Evolutionary conservation across 495 filamentous ascomycete genomes (phyloP).

Genomic region (Penicillium mononematosum): DNA sequence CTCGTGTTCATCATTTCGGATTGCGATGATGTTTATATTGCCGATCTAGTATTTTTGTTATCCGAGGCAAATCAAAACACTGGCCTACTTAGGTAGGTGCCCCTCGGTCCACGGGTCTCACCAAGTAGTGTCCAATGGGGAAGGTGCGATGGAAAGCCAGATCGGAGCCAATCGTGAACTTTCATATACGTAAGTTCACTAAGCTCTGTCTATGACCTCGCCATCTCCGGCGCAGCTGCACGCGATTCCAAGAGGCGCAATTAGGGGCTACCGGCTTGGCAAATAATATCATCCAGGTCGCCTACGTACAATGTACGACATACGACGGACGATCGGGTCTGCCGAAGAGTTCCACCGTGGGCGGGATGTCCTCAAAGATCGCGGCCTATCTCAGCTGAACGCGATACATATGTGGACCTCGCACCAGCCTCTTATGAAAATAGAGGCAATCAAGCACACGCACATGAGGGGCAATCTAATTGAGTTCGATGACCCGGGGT

Average conservation of each 20-base stretch:
- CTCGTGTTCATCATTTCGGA: constrained; percentile 15
- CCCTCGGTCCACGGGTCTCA: too few species aligned
- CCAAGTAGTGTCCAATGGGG: neutral
- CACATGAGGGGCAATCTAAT: constrained; percentile 12
- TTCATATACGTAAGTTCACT: neutral
- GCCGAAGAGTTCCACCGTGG: constrained; percentile 3
- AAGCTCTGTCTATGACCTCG: neutral
- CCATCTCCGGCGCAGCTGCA: neutral
- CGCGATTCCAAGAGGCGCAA: constrained; percentile 6
- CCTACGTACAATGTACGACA: neutral
- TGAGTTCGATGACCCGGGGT: constrained; percentile 16
- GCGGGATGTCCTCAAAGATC: neutral
- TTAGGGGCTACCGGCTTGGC: constrained; percentile 4
- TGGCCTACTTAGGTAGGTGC: neutral
- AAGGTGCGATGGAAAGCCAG: neutral
- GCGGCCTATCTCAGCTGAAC: constrained; percentile 6
- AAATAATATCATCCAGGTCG: constrained; percentile 3
- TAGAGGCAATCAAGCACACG: neutral
- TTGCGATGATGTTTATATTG: constrained; percentile 22
- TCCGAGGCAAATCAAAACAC: constrained; percentile 4
- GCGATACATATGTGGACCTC: constrained; percentile 4
- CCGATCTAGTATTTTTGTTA: constrained; percentile 18
- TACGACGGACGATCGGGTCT: constrained; percentile 1
- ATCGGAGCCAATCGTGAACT: neutral
- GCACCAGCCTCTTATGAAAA: neutral